Evolutionary conservation across 176 grass and related monocot species (phyloP).

Genomic region (Aegilops umbellulata): DNA sequence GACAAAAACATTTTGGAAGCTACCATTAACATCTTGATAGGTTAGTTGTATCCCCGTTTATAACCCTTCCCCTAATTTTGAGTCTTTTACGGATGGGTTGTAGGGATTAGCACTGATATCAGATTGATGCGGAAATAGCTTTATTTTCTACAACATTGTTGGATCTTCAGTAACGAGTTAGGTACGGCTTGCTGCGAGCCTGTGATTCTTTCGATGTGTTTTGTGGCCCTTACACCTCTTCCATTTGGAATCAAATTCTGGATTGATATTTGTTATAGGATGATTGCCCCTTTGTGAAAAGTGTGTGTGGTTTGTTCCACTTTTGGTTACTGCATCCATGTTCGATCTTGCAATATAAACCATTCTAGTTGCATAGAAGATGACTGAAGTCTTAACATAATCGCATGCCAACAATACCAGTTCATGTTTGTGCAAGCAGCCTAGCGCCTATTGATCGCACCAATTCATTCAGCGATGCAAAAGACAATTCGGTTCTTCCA

Average conservation of each 20-base stretch:
- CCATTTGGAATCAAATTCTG: background rate
- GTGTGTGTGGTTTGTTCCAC: background rate
- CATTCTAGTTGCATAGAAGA: conserved; percentile 1
- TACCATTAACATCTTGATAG: conserved; percentile 45
- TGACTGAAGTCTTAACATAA: background rate
- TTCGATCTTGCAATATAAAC: background rate
- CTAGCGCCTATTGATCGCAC: background rate
- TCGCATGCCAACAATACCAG: background rate
- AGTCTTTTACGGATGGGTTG: conserved; percentile 8
- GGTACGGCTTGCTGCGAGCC: too few relatives aligned
- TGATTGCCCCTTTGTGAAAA: background rate
- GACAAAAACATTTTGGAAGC: conserved; percentile 83
- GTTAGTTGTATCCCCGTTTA: conserved; percentile 15
- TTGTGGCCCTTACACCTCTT: background rate
- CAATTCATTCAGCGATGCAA: background rate
- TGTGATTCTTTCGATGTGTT: conserved; percentile 11
- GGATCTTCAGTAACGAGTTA: background rate
- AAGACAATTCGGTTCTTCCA: background rate
- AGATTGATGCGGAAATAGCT: conserved; percentile 23
- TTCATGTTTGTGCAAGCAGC: background rate
- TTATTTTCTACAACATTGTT: background rate
- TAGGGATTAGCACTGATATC: background rate
- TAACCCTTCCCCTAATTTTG: conserved; percentile 39
- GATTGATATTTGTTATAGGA: background rate
- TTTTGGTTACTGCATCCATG: conserved; percentile 16